Base-by-base conservation (phyloP, 495 filamentous ascomycete genomes). In the Lophiotrema nucula region DNA sequence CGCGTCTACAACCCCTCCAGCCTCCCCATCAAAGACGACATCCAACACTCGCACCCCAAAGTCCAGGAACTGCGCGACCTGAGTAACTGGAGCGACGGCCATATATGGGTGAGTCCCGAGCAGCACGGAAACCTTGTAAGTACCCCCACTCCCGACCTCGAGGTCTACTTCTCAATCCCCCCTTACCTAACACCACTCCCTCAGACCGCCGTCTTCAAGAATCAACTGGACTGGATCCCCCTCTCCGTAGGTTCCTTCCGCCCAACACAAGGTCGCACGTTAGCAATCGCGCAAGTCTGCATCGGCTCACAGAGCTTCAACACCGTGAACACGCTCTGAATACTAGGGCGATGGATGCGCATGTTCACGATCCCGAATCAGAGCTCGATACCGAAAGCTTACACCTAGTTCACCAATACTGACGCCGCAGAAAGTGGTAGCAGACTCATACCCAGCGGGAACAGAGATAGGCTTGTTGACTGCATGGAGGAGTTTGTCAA, bases 401-500 rank as follows among this genome's bases (percentile, higher is more conserved):
- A 81, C 60, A 87, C 78, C 13, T 79, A 84, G 27, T 88, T 88
- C 56, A 78, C 78, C 12, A 78, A 80, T 45, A 78, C 76, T 28
- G 75, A 73, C 18, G 67, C 60, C 19, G 69, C 74, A 33, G 77
- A 77, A n/a, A 79, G 72, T 10, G 79, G 79, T 38, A 75, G 74
- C 42, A 67, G 84, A 26, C 62, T 89, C 10, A 77, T 80, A 67
- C 76, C 79, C 4, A 83, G 84, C 71, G 74, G 77, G 0, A 88
- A 87, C 62, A 68, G 87, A 27, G 82, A 88, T 62, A 70, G 86
- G 3, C 64, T 89, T 50, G 86, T 89, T 16, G 87, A 90, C 74
- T 88, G 84, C 56, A 86, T 87, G 81, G 87, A 89, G 75, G 87
- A 89, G 69, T 80, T 90, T 73, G 84, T 88, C 3, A 88, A 88